These are phyloP conservation scores for Talaromyces atroroseus DNA, from an alignment of 2,329 filamentous ascomycete species.

Conservation along the genomic window DNA sequence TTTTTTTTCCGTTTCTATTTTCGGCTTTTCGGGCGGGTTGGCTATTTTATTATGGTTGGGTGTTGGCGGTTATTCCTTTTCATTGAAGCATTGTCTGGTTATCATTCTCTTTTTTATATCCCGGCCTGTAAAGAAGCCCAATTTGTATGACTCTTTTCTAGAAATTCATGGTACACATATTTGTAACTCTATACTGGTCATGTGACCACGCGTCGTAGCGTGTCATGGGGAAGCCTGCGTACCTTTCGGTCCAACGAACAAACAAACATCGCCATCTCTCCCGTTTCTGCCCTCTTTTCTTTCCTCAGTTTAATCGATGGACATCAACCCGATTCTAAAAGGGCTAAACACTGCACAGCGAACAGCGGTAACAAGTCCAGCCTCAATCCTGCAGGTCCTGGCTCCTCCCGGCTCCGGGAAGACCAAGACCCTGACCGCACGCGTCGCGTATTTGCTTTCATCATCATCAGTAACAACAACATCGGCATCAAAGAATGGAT, in stretches of 20 bases:
- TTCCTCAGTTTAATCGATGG: slow-evolving; percentile 36
- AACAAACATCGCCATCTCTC: background rate
- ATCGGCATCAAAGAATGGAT: slow-evolving; percentile 48
- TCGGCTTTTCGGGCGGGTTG: background rate
- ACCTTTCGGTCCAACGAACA: too few relatives aligned
- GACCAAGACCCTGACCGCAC: slow-evolving; percentile 88
- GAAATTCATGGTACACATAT: background rate
- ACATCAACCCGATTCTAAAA: slow-evolving; percentile 53
- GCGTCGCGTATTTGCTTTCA: slow-evolving; percentile 81
- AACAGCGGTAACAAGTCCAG: slow-evolving; percentile 58
- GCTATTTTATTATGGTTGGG: background rate
- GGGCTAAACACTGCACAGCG: slow-evolving; percentile 62
- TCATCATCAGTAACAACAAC: background rate
- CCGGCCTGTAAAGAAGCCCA: background rate
- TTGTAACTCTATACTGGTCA: slow-evolving; percentile 14
- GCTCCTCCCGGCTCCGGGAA: slow-evolving; percentile 71
- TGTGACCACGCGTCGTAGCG: slow-evolving; percentile 25
- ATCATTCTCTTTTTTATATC: background rate
- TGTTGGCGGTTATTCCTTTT: background rate
- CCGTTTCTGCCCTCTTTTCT: background rate
- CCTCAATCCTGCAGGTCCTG: slow-evolving; percentile 56
- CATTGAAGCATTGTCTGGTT: background rate
- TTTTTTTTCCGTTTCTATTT: background rate
- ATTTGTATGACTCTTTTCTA: background rate
- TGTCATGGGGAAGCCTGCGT: too few relatives aligned